Evolutionary conservation across 2,329 filamentous ascomycete species (phyloP).

Genomic region (Paecilomyces variotii): DNA sequence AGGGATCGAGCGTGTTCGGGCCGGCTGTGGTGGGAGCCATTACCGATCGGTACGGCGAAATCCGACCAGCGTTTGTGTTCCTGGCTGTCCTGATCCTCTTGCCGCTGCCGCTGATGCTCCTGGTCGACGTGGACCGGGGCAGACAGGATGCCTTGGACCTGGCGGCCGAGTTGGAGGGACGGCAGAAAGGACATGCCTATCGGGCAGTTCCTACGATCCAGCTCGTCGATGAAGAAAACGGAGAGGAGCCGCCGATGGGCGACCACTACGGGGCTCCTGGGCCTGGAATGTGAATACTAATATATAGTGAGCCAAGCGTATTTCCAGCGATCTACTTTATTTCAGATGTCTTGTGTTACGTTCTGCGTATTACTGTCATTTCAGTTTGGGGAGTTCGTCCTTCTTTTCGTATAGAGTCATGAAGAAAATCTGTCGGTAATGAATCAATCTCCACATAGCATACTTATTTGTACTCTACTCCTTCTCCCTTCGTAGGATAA

Average conservation of each 20-base stretch:
- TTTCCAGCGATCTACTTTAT: neutral
- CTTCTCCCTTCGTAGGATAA: neutral
- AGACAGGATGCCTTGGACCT: slow-evolving; percentile 60
- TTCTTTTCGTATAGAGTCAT: neutral
- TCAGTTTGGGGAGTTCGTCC: neutral
- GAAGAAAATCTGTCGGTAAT: neutral
- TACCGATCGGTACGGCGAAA: slow-evolving; percentile 73
- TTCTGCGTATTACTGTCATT: neutral
- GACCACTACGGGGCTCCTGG: neutral
- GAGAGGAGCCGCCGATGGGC: neutral
- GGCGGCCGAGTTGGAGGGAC: slow-evolving; percentile 43
- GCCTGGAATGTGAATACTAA: slow-evolving; percentile 1
- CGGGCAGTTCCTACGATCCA: slow-evolving; percentile 11
- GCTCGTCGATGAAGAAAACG: slow-evolving; percentile 2
- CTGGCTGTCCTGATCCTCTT: slow-evolving; percentile 75
- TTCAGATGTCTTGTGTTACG: neutral
- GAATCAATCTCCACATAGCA: neutral
- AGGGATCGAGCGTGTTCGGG: slow-evolving; percentile 87
- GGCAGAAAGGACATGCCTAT: slow-evolving; percentile 13
- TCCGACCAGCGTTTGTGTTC: slow-evolving; percentile 86
- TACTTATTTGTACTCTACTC: too few species aligned
- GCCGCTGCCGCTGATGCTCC: slow-evolving; percentile 74
- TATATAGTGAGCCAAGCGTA: neutral
- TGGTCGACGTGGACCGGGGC: slow-evolving; percentile 76
- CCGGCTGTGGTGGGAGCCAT: slow-evolving; percentile 90